phyloP scores from a whole-genome alignment of 768 basidiomycete genomes.

The Boletus pseudopeckii region DNA sequence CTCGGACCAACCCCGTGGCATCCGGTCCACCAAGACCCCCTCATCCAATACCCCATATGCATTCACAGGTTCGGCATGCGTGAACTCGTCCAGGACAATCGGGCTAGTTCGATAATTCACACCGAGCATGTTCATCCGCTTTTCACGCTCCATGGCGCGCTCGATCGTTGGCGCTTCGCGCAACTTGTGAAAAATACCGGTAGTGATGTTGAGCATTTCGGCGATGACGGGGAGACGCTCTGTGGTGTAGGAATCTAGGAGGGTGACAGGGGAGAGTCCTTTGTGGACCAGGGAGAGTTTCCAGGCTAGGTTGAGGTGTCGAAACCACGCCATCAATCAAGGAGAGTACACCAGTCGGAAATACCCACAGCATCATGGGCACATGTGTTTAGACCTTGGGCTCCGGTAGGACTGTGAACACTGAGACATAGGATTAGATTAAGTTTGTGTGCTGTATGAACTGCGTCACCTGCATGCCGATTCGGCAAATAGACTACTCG shows the following conservation, averaged over 20 bases:
- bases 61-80: constrained; percentile 7
- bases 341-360: background rate
- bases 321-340: background rate
- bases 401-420: constrained; percentile 24
- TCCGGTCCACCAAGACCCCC: constrained; percentile 36
- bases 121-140: constrained; percentile 25
- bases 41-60: constrained; percentile 22
- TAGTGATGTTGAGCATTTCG: constrained; percentile 42
- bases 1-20: constrained; percentile 35
- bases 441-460: no score
- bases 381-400: constrained; percentile 36
- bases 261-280: constrained; percentile 30
- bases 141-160: constrained; percentile 12
- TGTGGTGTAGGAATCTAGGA: constrained; percentile 41
- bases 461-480: no score
- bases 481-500: no score
- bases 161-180: background rate
- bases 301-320: constrained; percentile 42
- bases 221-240: constrained; percentile 47
- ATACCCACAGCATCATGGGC: constrained; percentile 39
- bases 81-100: constrained; percentile 36
- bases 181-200: constrained; percentile 15
- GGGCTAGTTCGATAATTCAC: constrained; percentile 37
- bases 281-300: constrained; percentile 43
- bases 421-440: constrained; percentile 2